These are phyloP conservation scores for Podaxis sp. DNA, from an alignment of 768 basidiomycete genomes.

Conservation along the genomic window DNA sequence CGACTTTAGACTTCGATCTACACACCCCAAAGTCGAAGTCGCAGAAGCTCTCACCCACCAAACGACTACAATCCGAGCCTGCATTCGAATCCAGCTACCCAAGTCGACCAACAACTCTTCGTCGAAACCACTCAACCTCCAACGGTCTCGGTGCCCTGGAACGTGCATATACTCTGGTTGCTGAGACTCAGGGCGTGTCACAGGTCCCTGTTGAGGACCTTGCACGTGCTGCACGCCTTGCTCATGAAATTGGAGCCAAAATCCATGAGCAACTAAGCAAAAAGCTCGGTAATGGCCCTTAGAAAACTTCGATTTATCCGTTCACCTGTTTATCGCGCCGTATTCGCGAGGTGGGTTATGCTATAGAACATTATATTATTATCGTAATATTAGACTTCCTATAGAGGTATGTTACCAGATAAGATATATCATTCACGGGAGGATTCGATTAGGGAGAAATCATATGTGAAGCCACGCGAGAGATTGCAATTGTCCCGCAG, in stretches of 20 bases:
- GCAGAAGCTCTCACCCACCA: background rate
- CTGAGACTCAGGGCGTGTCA: slow-evolving; percentile 38
- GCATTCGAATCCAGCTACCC: slow-evolving; percentile 12
- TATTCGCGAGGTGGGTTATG: no score
- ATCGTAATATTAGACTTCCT: no score
- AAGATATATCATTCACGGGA: no score
- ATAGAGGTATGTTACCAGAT: no score
- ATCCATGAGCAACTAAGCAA: slow-evolving; percentile 46
- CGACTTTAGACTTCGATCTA: no score
- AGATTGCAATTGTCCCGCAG: no score
- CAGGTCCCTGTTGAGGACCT: slow-evolving; percentile 52
- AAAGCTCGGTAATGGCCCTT: slow-evolving; percentile 24
- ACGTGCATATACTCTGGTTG: slow-evolving; percentile 42
- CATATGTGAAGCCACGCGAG: no score
- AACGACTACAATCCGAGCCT: slow-evolving; percentile 11
- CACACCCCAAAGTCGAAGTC: background rate
- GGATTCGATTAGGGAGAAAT: no score
- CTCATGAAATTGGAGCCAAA: slow-evolving; percentile 44
- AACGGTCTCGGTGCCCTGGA: slow-evolving; percentile 43
- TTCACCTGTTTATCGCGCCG: no score
- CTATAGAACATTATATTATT: no score
- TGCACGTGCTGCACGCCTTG: slow-evolving; percentile 42
- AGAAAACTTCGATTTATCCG: no score
- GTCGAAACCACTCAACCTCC: slow-evolving; percentile 39
- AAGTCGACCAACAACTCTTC: slow-evolving; percentile 25